Base-by-base conservation (phyloP, 306 rosid genomes). In the Elaeagnus macrophylla region DNA sequence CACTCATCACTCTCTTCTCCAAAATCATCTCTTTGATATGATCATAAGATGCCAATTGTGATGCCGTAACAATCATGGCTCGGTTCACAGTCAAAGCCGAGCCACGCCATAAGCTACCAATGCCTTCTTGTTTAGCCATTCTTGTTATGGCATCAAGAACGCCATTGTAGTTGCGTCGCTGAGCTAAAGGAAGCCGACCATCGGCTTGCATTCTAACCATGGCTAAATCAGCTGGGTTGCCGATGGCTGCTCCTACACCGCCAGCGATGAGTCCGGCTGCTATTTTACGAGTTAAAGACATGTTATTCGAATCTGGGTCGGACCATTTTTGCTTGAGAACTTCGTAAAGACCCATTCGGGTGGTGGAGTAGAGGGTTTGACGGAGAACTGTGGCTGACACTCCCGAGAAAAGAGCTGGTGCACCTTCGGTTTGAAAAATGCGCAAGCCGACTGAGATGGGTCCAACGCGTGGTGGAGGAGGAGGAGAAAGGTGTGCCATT, bases 141-240 rank as follows among this genome's bases (percentile, higher is more conserved):
- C 74, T 54, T 15, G 65, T 10, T 12, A 88, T 84, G 9, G 97
- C 95, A 37, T 88, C 95, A 37, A 67, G 60, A 9, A 82, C 95
- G 58, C 94, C 65, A n/a, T 61, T 67, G 76, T 88, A 88, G 56
- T 85, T 78, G 39, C 97, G 84, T 9, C 86, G 77, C 53, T 81
- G 78, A 35, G 42, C 67, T 25, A 11, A 62, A 45, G 95, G 94
- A 13, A 81, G 82, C n/a, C 95, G 38, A 0, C 97, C 97, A 18
- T 85, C 97, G 13, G 97, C 97, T 56, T 88, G 97, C 97, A 88
- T 88, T 1, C 94, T 64, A 18, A 88, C 96, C 96, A 84, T 88
- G 0, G 96, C 96, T 7, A 88, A 85, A 54, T 88, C 97, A 1
- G 97, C 97, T 0, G 97, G 97, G 64, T 85, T 88, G 0, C 95